Percentiles rank a stretch among this genome's conserved stretches.
Evolutionary conservation across 2,329 filamentous ascomycete species (phyloP).

Genomic region (Botrytis aclada): DNA sequence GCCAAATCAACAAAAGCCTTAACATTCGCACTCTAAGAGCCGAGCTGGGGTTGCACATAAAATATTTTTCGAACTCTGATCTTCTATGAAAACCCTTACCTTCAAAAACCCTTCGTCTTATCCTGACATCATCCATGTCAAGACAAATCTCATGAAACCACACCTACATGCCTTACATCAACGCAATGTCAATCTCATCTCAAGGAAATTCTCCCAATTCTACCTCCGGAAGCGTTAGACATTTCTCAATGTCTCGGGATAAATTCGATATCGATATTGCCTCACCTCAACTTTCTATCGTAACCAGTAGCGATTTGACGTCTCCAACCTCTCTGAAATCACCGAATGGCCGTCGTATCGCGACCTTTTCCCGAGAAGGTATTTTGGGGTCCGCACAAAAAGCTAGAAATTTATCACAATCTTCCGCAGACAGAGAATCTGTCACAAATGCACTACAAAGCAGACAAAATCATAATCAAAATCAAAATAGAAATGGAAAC

Average conservation of each 20-base stretch:
- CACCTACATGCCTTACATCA: conserved; percentile 22
- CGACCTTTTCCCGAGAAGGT: conserved; percentile 53
- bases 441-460: conserved; percentile 44
- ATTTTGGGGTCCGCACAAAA: conserved; percentile 54
- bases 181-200: conserved; percentile 36
- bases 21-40: conserved; percentile 11
- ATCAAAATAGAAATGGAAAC: conserved; percentile 6
- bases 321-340: conserved; percentile 47
- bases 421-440: conserved; percentile 45
- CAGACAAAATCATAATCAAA: conserved; percentile 22
- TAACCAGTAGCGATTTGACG: conserved; percentile 27
- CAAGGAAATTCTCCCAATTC: conserved; percentile 35
- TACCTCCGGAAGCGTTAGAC: conserved; percentile 28
- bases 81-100: background rate
- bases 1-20: conserved; percentile 23
- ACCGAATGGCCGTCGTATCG: conserved; percentile 46
- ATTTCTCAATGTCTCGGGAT: conserved; percentile 36
- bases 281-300: conserved; percentile 31
- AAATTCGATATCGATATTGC: conserved; percentile 35
- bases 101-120: background rate
- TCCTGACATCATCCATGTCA: background rate
- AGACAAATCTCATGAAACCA: conserved; percentile 24
- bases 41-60: conserved; percentile 18
- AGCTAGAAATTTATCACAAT: conserved; percentile 53
- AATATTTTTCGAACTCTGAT: conserved; percentile 3